Evolutionary conservation across 306 rosid species (phyloP).

Genomic region (Prunus dulcis): DNA sequence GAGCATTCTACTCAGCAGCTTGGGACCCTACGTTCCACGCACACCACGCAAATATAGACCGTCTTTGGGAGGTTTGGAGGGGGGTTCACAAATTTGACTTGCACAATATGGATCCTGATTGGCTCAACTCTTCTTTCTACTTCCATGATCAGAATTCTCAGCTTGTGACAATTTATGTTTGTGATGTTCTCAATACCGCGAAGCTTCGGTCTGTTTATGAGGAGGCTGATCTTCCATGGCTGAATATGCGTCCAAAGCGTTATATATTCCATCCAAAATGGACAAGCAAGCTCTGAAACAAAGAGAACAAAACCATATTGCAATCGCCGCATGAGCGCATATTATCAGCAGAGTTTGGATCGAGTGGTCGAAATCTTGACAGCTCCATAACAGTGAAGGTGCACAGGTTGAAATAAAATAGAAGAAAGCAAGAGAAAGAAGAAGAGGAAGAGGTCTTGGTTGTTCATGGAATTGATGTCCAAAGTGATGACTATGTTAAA

Average conservation of each 20-base stretch:
- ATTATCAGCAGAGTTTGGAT: not conserved
- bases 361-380: not conserved
- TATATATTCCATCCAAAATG: not conserved
- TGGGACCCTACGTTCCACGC: constrained; percentile 19
- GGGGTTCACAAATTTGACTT: constrained; percentile 1
- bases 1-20: constrained; percentile 22
- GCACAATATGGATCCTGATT: constrained; percentile 10
- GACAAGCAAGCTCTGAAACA: too few species aligned
- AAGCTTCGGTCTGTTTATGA: constrained; percentile 17
- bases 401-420: not conserved
- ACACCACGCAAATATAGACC: constrained; percentile 21
- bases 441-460: constrained; percentile 22
- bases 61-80: constrained; percentile 25
- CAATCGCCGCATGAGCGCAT: not conserved
- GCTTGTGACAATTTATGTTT: constrained; percentile 17
- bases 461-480: constrained; percentile 14
- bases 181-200: constrained; percentile 9
- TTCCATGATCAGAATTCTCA: constrained; percentile 28
- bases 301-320: not conserved
- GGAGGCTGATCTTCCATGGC: constrained; percentile 17
- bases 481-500: not conserved
- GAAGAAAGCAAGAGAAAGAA: constrained; percentile 2
- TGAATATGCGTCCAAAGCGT: constrained; percentile 12
- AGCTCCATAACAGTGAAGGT: not conserved
- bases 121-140: constrained; percentile 19